Evolutionary conservation across 768 basidiomycete species (phyloP).

Genomic region (Pulveroboletus sp.): DNA sequence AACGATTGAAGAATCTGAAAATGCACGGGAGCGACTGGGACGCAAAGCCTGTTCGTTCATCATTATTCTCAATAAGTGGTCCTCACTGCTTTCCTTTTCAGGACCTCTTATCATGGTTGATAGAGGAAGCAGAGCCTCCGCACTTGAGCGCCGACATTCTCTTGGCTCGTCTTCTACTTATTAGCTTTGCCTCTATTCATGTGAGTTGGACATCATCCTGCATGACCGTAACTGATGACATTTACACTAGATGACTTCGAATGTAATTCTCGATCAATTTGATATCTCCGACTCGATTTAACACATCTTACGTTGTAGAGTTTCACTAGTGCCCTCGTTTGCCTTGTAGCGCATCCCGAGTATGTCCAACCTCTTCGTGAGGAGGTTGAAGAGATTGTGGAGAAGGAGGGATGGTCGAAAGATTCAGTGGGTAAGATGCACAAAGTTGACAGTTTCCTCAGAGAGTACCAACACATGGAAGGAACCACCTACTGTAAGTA

Average conservation of each 20-base stretch:
- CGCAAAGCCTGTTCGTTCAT: constrained; percentile 17
- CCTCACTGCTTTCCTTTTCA: constrained; percentile 10
- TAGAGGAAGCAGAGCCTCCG: constrained; percentile 21
- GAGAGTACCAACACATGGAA: constrained; percentile 31
- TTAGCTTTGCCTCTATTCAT: constrained; percentile 20
- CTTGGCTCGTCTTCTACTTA: constrained; percentile 3
- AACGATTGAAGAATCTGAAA: constrained; percentile 20
- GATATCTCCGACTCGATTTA: background rate
- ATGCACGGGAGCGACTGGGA: constrained; percentile 26
- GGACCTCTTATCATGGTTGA: constrained; percentile 33
- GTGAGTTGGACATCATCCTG: constrained; percentile 3
- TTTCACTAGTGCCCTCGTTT: constrained; percentile 32
- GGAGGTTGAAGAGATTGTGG: constrained; percentile 31
- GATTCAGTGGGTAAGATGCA: constrained; percentile 24
- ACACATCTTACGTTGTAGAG: constrained; percentile 13
- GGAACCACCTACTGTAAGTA: constrained; percentile 22
- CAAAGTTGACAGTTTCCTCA: constrained; percentile 39
- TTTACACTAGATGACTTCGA: constrained; percentile 16
- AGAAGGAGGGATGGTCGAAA: constrained; percentile 25
- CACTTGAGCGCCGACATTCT: constrained; percentile 21
- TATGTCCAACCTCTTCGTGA: constrained; percentile 34
- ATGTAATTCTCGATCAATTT: background rate
- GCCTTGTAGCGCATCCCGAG: constrained; percentile 34
- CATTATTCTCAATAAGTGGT: background rate
- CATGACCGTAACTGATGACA: background rate